Evolutionary conservation across 352 stramenopile species (phyloP).

Genomic region (Globisporangium recalcitrans): DNA sequence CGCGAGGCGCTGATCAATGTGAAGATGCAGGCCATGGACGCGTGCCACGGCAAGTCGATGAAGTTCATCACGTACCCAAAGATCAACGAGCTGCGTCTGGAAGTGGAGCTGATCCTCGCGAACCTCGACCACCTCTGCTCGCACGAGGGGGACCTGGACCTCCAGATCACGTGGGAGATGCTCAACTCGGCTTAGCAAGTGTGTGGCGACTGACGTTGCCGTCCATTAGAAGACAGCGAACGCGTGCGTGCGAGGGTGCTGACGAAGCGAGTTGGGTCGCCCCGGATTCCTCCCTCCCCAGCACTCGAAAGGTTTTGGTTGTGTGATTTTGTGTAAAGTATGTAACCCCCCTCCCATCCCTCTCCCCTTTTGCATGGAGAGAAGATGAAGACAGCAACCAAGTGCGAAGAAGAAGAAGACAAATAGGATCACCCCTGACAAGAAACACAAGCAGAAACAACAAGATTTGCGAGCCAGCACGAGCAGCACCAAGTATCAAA

Average conservation of each 20-base stretch:
- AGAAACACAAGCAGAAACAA: slow-evolving; percentile 18
- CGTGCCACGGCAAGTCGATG: slow-evolving; percentile 83
- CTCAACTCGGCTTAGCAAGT: slow-evolving; percentile 44
- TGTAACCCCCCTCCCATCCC: slow-evolving; percentile 11
- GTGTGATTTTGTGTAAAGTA: slow-evolving; percentile 42
- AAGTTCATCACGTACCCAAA: slow-evolving; percentile 88
- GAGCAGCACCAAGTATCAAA: slow-evolving; percentile 1
- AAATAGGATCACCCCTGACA: slow-evolving; percentile 7
- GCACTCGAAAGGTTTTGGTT: slow-evolving; percentile 18
- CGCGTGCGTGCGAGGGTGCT: slow-evolving; percentile 1
- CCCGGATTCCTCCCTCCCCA: background rate
- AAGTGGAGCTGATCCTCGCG: slow-evolving; percentile 74
- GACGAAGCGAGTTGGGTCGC: background rate
- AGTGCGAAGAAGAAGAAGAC: slow-evolving; percentile 21
- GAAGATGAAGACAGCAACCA: slow-evolving; percentile 17
- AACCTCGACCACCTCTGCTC: slow-evolving; percentile 80
- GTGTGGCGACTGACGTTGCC: background rate
- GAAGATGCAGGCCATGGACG: slow-evolving; percentile 78
- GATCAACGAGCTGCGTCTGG: slow-evolving; percentile 70
- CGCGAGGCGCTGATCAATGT: slow-evolving; percentile 81
- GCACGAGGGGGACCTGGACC: slow-evolving; percentile 74
- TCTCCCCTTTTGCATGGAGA: slow-evolving; percentile 10
- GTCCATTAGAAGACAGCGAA: background rate
- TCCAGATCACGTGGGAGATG: slow-evolving; percentile 86
- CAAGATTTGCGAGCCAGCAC: background rate